Evolutionary conservation across 345 rosid species (phyloP), one percentile per base, ranked within the genome.

Genomic region (Linum usitatissimum): DNA sequence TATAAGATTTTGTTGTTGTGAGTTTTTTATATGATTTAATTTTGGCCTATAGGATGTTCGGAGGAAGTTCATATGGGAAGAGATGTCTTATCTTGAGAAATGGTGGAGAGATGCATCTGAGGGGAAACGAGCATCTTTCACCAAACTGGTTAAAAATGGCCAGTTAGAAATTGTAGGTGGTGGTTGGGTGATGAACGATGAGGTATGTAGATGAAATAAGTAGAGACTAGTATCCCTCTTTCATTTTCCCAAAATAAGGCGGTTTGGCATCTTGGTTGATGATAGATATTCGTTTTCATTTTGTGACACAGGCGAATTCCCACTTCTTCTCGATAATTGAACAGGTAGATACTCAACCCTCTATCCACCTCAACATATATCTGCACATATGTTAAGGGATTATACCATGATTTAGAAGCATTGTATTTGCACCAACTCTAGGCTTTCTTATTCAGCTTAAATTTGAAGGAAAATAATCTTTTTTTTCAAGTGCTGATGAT

Each of bases 131-230:
- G 89, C 77, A 73, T 82, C 92, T 68, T 81, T 93, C 68, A 73
- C 79, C 68, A 77, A 79, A 58, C 73, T 93, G 70, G 85, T 93
- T 76, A 83, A 83, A 71, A 85, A 81, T 72, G 99, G 99, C 18
- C 99, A 90, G 83, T 61, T 93, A 69, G 99, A 93, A 67, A 87
- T 93, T 51, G 99, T 93, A 66, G 97, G 99, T 64, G 99, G 99
- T 78, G 99, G 99, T 53, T 93, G 99, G 99, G 99, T 93, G 15
- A 93, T 93, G 99, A 93, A 90, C 61, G 99, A 90, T 75, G 99
- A 93, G 99, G 99, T 90, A 77, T 53, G 13, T 18, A 19, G 18
- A 4, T 55, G 12, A 21, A 55, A 19, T 17, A 53, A 15, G 17
- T 53, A 20, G 20, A 7, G 57, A 55, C n/a, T 55, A 2, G 9